phyloP scores from a whole-genome alignment of 345 rosid genomes.

The Brassica napus region Da-Ae NC_063450.1:48632001-48632500 shows the following conservation, averaged over 20 bases:
- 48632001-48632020: conserved; percentile 98
- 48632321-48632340: background rate
- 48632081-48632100: background rate
- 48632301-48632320: background rate
- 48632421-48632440: conserved; percentile 97
- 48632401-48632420: conserved; percentile 97
- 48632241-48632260: conserved; percentile 90
- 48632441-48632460: conserved; percentile 72
- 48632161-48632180: conserved; percentile 84
- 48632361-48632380: conserved; percentile 93
- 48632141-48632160: conserved; percentile 91
- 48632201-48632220: conserved; percentile 96
- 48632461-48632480: conserved; percentile 68
- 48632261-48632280: conserved; percentile 99
- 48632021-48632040: conserved; percentile 89
- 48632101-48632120: conserved; percentile 15
- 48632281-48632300: too few relatives aligned
- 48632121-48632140: background rate
- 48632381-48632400: conserved; percentile 84
- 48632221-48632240: conserved; percentile 94
- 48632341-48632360: conserved; percentile 63
- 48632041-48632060: conserved; percentile 61
- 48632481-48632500: conserved; percentile 76
- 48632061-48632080: conserved; percentile 7
- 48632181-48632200: conserved; percentile 92